phyloP scores from a whole-genome alignment of 495 filamentous ascomycete genomes.

The Delitschia confertaspora region DNA sequence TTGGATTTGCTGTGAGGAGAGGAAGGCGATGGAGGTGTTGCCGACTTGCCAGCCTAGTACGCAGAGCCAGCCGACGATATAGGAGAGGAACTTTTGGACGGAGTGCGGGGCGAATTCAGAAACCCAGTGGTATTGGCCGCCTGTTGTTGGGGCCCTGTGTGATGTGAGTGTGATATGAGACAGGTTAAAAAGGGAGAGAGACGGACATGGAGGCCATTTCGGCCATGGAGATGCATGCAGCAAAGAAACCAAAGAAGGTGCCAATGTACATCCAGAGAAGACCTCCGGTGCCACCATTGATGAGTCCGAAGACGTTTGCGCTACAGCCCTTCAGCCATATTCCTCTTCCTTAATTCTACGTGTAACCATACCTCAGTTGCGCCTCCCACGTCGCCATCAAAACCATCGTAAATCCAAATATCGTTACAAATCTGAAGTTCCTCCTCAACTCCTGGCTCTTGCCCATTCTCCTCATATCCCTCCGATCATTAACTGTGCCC shows the following conservation, averaged over 20 bases:
- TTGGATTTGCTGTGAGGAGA: constrained; percentile 40
- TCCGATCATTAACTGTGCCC: constrained; percentile 15
- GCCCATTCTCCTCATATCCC: constrained; percentile 25
- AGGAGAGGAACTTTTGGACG: constrained; percentile 39
- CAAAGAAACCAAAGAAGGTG: constrained; percentile 13
- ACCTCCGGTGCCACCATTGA: constrained; percentile 34
- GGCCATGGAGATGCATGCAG: constrained; percentile 16
- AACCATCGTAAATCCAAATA: constrained; percentile 29
- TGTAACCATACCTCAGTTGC: constrained; percentile 8
- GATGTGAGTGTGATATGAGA: neutral
- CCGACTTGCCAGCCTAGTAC: constrained; percentile 35
- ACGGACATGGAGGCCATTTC: constrained; percentile 33
- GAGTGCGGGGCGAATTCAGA: constrained; percentile 41
- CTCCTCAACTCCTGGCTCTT: constrained; percentile 21
- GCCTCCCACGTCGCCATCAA: constrained; percentile 28
- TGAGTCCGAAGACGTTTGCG: constrained; percentile 18
- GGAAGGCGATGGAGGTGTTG: constrained; percentile 31
- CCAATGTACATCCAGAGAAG: constrained; percentile 13
- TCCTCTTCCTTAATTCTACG: neutral
- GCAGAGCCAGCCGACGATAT: constrained; percentile 40
- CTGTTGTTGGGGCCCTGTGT: constrained; percentile 39
- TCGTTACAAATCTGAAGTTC: constrained; percentile 30
- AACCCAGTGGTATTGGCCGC: constrained; percentile 49
- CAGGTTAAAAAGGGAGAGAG: no score
- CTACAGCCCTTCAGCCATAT: neutral